Evolutionary conservation across 1,284 basidiomycete species (phyloP), one percentile per base, ranked within the genome.

Genomic region (Austroboletus niveus): DNA sequence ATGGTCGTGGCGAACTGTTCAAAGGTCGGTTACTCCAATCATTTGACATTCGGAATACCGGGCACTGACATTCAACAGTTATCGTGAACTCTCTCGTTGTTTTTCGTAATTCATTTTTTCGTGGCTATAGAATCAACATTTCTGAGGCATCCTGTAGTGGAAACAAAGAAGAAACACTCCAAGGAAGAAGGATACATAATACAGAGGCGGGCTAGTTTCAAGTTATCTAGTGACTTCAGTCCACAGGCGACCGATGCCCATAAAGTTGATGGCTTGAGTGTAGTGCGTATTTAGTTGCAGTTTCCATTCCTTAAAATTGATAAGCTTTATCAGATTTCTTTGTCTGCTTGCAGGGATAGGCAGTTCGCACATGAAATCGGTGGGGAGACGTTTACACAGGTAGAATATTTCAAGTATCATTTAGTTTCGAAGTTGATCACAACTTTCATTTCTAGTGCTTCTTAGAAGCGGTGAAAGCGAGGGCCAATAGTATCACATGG

Each of bases 321-420:
- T 15, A 14, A n/a, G 35, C 1, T 24, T 9, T 2, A 2, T 20
- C n/a, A 66, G 64, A 63, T 69, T 24, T 69, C 55, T 44, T 30
- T 66, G 32, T 67, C 66, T 0, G 64, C 68, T 15, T 69, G 68
- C 35, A 58, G 55, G 15, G 63, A 68, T 14, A 44, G 41, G 14
- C 57, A 69, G 7, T 5, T 32, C 15, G 66, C 65, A 2, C 56
- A 54, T 9, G 64, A 66, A 24, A 66, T 22, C 35, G 43, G 22
- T 1, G 40, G 22, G 12, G 12, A 55, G 22, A 67, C 68, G 5
- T 62, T 69, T 30, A 67, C 64, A 17, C 59, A 56, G 64, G 64
- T 69, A 9, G 8, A n/a, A 1, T 30, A 0, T 39, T 30, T 11
- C 38, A 17, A 27, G 15, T n/a, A 22, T 6, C 41, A 8, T 12